Conservation (phyloP, 352 stramenopile species). For the Phytopythium mirpurense region DNA sequence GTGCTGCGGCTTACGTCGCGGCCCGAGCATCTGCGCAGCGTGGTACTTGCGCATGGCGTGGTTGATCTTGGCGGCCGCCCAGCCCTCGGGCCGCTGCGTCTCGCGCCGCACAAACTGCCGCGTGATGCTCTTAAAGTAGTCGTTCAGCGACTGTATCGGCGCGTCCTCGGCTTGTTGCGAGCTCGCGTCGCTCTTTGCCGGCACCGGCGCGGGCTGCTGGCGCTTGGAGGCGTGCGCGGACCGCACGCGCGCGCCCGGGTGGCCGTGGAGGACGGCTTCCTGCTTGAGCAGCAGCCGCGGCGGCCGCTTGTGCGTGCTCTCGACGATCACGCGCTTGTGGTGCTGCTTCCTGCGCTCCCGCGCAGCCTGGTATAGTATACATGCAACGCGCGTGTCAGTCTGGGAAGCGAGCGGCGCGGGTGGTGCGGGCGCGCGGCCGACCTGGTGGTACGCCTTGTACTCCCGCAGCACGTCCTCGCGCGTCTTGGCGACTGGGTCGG, state of each 20-base stretch:
- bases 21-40: slow-evolving; percentile 35
- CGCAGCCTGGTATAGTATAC: background rate
- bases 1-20: slow-evolving; percentile 38
- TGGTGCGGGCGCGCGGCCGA: background rate
- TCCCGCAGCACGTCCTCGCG: slow-evolving; percentile 39
- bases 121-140: slow-evolving; percentile 40
- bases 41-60: slow-evolving; percentile 54
- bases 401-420: background rate
- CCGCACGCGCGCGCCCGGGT: background rate
- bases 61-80: slow-evolving; percentile 49
- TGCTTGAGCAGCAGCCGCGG: slow-evolving; percentile 40
- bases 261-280: slow-evolving; percentile 2
- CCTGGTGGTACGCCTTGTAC: slow-evolving; percentile 39
- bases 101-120: slow-evolving; percentile 24
- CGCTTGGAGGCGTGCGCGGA: background rate
- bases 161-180: slow-evolving; percentile 3
- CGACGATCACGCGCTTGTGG: slow-evolving; percentile 60
- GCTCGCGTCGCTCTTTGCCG: background rate
- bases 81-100: slow-evolving; percentile 40
- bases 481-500: slow-evolving; percentile 4
- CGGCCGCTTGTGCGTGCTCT: slow-evolving; percentile 33
- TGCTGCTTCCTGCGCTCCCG: slow-evolving; percentile 26
- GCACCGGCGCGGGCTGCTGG: background rate
- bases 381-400: background rate
- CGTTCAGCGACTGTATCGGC: background rate